Percentiles rank a stretch among this genome's conserved stretches.
phyloP scores from a whole-genome alignment of 75 land plant genomes.

The Adiantum capillusveneris region DNA sequence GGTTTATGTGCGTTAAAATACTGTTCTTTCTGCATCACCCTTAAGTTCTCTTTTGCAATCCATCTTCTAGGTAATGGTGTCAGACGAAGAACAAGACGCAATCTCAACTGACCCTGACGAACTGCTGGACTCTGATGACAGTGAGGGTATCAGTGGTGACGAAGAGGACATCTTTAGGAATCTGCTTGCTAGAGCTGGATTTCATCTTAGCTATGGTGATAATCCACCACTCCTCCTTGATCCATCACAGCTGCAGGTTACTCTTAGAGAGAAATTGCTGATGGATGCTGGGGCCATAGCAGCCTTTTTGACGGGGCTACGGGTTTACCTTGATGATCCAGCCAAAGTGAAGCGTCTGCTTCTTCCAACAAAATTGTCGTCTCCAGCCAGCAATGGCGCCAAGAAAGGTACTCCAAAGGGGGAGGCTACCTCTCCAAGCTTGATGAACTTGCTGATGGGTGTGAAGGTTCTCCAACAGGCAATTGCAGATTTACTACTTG shows the following conservation, averaged over 20 bases:
- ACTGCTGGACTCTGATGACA: conserved; percentile 43
- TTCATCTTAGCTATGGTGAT: conserved; percentile 47
- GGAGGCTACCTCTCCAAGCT: conserved; percentile 39
- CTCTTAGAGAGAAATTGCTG: conserved; percentile 35
- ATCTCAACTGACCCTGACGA: conserved; percentile 49
- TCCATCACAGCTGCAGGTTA: conserved; percentile 43
- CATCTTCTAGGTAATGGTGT: conserved; percentile 28
- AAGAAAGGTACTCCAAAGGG: conserved; percentile 29
- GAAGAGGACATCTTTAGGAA: conserved; percentile 46
- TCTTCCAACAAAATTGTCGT: conserved; percentile 36
- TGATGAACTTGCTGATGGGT: conserved; percentile 53
- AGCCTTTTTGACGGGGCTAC: conserved; percentile 44
- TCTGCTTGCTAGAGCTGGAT: conserved; percentile 42
- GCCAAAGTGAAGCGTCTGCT: conserved; percentile 43
- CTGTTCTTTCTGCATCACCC: too few species aligned
- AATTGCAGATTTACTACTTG: conserved; percentile 42
- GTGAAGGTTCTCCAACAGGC: conserved; percentile 52
- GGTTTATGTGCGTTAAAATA: too few species aligned
- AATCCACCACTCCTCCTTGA: conserved; percentile 41
- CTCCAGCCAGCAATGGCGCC: conserved; percentile 16
- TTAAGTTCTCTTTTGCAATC: too few species aligned
- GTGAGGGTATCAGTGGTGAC: conserved; percentile 44
- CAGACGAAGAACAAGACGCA: conserved; percentile 49
- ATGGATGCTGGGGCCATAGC: conserved; percentile 49
- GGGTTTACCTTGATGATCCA: conserved; percentile 50